Evolutionary conservation across 106 monocot genomes (phyloP).

Genomic region (Dioscorea dumetorum): DNA sequence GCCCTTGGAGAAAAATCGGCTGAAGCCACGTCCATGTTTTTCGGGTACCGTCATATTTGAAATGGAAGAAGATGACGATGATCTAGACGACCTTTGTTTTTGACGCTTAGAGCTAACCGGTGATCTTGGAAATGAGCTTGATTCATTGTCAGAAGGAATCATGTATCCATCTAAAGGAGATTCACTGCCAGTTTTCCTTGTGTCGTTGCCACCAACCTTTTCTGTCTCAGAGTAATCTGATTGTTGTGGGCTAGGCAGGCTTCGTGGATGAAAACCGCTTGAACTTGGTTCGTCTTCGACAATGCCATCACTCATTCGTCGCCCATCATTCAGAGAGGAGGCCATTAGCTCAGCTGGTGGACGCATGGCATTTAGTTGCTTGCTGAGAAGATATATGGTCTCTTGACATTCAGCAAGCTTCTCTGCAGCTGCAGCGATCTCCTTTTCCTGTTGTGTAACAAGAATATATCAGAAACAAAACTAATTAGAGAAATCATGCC

Average conservation of each 20-base stretch:
- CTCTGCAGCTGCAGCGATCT: constrained; percentile 31
- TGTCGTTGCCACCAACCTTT: background rate
- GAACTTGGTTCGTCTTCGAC: constrained; percentile 4
- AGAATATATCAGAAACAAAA: no score
- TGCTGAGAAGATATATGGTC: constrained; percentile 31
- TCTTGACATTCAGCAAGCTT: constrained; percentile 45
- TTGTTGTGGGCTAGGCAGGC: background rate
- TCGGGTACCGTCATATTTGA: background rate
- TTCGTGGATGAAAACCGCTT: constrained; percentile 3
- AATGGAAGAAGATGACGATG: constrained; percentile 13
- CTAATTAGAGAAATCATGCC: no score
- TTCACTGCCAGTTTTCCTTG: constrained; percentile 11
- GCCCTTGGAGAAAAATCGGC: constrained; percentile 35
- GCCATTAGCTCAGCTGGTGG: constrained; percentile 10
- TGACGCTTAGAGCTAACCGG: constrained; percentile 7
- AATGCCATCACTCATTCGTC: background rate
- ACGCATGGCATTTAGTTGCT: constrained; percentile 22
- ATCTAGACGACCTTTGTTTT: constrained; percentile 7
- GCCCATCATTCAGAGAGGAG: background rate
- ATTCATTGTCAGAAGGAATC: constrained; percentile 7
- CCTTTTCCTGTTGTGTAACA: constrained; percentile 17
- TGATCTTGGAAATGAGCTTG: constrained; percentile 11
- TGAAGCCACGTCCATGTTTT: constrained; percentile 26
- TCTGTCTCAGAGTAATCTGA: constrained; percentile 2
- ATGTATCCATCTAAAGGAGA: constrained; percentile 7